Evolutionary conservation across 768 basidiomycete species (phyloP).

Genomic region (Mycena rosella): DNA sequence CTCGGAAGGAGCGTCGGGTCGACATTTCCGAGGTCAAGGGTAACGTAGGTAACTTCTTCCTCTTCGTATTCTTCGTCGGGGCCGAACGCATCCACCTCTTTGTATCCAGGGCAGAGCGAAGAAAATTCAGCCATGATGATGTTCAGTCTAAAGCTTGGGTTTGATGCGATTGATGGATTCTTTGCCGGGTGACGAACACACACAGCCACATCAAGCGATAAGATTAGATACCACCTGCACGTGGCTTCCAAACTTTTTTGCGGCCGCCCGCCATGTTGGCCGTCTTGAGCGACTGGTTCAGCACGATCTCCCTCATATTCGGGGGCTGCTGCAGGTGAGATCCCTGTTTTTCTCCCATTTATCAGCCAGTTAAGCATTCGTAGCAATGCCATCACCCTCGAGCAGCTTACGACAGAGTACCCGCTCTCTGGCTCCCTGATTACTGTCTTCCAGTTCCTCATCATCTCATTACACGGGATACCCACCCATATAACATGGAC

Average conservation of each 20-base stretch:
- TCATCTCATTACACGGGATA: conserved; percentile 81
- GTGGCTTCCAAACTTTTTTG: too few relatives aligned
- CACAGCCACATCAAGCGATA: too few relatives aligned
- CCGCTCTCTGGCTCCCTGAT: conserved; percentile 85
- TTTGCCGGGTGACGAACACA: too few relatives aligned
- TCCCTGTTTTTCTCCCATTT: neutral
- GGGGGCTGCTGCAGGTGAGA: conserved; percentile 88
- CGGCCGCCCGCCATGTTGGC: too few relatives aligned
- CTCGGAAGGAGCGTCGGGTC: conserved; percentile 84
- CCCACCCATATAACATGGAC: conserved; percentile 71
- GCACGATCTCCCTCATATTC: conserved; percentile 82
- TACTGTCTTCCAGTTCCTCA: conserved; percentile 88
- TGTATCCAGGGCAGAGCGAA: conserved; percentile 63
- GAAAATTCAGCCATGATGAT: conserved; percentile 27
- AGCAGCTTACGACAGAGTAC: conserved; percentile 76
- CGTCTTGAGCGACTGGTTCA: conserved; percentile 59
- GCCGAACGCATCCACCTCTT: conserved; percentile 75
- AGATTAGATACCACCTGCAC: too few relatives aligned
- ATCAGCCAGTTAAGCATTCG: neutral
- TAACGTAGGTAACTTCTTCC: conserved; percentile 75
- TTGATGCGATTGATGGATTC: too few relatives aligned
- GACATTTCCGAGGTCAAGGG: conserved; percentile 77
- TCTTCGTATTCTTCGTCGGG: conserved; percentile 76
- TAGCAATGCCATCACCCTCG: conserved; percentile 85
- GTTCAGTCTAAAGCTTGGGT: neutral